phyloP scores from a whole-genome alignment of 176 grass and related monocot species.

The Leersia perrieri region DNA sequence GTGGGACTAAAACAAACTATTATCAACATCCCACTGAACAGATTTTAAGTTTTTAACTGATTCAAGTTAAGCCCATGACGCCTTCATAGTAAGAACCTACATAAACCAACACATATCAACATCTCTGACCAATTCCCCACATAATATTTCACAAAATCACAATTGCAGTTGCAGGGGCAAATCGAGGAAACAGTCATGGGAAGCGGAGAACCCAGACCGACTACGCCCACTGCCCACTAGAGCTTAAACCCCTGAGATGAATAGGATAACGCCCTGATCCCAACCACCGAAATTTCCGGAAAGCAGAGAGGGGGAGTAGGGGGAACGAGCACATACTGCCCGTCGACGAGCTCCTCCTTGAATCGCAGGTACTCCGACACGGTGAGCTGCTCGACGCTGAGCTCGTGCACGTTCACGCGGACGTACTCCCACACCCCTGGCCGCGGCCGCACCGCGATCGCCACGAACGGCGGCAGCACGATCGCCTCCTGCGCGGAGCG shows the following conservation, averaged over 20 bases:
- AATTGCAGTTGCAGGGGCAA: background rate
- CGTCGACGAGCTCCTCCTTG: constrained; percentile 90
- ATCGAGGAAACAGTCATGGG: background rate
- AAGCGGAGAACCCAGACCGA: background rate
- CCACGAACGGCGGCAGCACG: constrained; percentile 91
- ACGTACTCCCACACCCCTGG: constrained; percentile 96
- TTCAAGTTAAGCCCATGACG: background rate
- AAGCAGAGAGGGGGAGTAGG: background rate
- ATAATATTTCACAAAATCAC: too few relatives aligned
- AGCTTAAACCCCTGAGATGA: background rate
- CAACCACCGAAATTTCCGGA: background rate
- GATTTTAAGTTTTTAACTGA: background rate
- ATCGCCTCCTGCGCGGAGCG: constrained; percentile 90
- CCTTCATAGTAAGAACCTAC: background rate
- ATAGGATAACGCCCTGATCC: background rate
- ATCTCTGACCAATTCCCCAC: background rate
- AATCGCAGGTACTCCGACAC: constrained; percentile 80
- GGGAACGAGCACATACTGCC: constrained; percentile 47
- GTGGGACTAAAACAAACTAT: background rate
- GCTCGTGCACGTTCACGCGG: constrained; percentile 88
- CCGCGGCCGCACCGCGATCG: constrained; percentile 90
- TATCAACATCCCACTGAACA: background rate
- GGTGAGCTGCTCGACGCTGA: constrained; percentile 85
- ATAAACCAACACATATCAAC: background rate
- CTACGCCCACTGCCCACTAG: background rate